Conservation (phyloP, 805 yeast species). For the Candida parachauliodes region DNA sequence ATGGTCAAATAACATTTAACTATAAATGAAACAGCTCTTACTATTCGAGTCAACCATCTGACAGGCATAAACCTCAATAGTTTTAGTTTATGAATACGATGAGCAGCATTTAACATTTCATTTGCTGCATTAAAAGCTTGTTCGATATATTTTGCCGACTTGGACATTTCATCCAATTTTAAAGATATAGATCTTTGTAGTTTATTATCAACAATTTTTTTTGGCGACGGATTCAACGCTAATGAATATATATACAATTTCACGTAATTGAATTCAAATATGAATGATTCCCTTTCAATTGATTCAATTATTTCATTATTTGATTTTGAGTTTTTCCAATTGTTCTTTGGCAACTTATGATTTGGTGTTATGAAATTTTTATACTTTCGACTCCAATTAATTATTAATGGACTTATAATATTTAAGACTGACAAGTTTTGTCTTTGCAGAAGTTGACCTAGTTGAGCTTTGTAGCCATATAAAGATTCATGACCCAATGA, state of each 20-base stretch:
- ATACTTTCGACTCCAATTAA: slow-evolving; percentile 72
- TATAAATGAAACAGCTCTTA: slow-evolving; percentile 84
- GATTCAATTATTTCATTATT: slow-evolving; percentile 37
- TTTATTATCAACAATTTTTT: slow-evolving; percentile 16
- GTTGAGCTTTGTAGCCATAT: slow-evolving; percentile 61
- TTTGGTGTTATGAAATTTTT: slow-evolving; percentile 13
- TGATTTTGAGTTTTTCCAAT: slow-evolving; percentile 25
- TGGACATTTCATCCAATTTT: slow-evolving; percentile 65
- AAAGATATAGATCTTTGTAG: slow-evolving; percentile 26
- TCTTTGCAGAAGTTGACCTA: slow-evolving; percentile 49
- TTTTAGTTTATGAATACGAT: slow-evolving; percentile 60
- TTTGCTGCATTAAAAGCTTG: slow-evolving; percentile 82
- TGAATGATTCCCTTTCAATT: slow-evolving; percentile 65
- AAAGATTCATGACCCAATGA: slow-evolving; percentile 81
- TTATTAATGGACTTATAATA: slow-evolving; percentile 71
- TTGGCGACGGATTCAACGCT: slow-evolving; percentile 53
- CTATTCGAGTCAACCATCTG: slow-evolving; percentile 84
- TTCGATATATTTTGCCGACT: slow-evolving; percentile 73
- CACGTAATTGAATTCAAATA: slow-evolving; percentile 82
- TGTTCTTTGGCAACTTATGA: slow-evolving; percentile 50
- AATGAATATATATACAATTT: slow-evolving; percentile 80
- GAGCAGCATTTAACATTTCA: slow-evolving; percentile 69
- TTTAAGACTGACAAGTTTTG: slow-evolving; percentile 70
- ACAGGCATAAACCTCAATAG: slow-evolving; percentile 80
- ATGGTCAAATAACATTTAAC: slow-evolving; percentile 78